Conservation (phyloP, 345 rosid species). For the Moricandia arvensis region DNA sequence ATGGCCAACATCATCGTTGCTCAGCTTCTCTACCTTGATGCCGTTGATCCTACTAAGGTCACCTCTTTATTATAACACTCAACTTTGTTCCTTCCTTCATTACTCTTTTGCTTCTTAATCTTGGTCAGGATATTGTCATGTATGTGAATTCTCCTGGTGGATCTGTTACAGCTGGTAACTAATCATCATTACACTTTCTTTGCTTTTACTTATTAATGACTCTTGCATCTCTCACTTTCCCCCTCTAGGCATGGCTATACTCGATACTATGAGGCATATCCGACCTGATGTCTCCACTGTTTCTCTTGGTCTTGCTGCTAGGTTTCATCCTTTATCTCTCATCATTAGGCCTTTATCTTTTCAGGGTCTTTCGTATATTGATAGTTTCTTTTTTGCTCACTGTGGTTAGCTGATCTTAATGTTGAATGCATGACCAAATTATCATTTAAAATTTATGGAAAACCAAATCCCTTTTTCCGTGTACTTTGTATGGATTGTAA, state of each 20-base stretch:
- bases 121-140: slow-evolving; percentile 85
- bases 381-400: neutral
- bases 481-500: neutral
- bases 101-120: slow-evolving; percentile 7
- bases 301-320: slow-evolving; percentile 96
- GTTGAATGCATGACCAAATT: neutral
- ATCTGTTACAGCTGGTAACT: slow-evolving; percentile 97
- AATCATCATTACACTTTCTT: neutral
- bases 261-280: slow-evolving; percentile 94
- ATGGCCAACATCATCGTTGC: slow-evolving; percentile 96
- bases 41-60: slow-evolving; percentile 87
- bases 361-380: neutral
- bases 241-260: slow-evolving; percentile 79
- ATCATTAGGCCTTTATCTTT: neutral
- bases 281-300: slow-evolving; percentile 95
- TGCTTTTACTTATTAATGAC: neutral
- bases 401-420: neutral
- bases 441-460: neutral
- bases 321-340: slow-evolving; percentile 45
- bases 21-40: slow-evolving; percentile 97
- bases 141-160: slow-evolving; percentile 99
- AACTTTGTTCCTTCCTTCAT: slow-evolving; percentile 5
- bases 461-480: neutral
- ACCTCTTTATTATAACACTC: neutral
- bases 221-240: slow-evolving; percentile 14